Percentiles rank a stretch among this genome's conserved stretches.
These are phyloP conservation scores for Tolypocladium tropicale DNA, from an alignment of 2,329 filamentous ascomycete species.

Conservation along the genomic window DNA sequence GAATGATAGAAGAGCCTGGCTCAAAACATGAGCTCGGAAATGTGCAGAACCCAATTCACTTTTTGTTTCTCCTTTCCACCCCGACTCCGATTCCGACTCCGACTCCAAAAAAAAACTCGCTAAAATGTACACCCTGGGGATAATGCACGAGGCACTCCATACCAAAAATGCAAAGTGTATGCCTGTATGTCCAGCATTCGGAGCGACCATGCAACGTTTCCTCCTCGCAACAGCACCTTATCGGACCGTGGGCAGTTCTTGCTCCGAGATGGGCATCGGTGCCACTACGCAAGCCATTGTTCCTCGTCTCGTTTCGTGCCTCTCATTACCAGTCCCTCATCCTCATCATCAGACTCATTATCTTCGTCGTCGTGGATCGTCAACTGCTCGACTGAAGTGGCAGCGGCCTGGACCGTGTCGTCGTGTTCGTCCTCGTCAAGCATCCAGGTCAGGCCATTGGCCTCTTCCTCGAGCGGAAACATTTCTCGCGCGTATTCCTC, in stretches of 20 bases:
- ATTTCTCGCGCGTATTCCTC: constrained; percentile 94
- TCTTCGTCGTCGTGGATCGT: constrained; percentile 31
- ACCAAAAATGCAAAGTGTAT: not conserved
- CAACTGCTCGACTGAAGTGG: constrained; percentile 26
- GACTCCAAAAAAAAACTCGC: constrained; percentile 1
- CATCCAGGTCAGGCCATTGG: constrained; percentile 95
- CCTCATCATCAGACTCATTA: constrained; percentile 39
- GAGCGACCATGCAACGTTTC: not conserved
- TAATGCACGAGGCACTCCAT: not conserved
- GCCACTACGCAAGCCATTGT: constrained; percentile 43
- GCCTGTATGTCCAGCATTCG: not conserved
- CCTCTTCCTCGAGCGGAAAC: constrained; percentile 88
- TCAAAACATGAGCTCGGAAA: not conserved
- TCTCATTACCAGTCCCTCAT: constrained; percentile 49
- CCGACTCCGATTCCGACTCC: not conserved
- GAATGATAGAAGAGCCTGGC: not conserved
- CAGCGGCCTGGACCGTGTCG: constrained; percentile 23
- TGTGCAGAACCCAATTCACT: not conserved
- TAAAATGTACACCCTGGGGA: not conserved
- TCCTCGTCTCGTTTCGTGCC: constrained; percentile 47
- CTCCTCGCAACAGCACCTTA: not conserved
- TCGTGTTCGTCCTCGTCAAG: constrained; percentile 39
- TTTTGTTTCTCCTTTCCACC: not conserved
- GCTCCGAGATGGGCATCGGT: not conserved
- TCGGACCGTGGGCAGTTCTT: not conserved